Evolutionary conservation across 306 rosid species (phyloP), one percentile per base, ranked within the genome.

Genomic region (Cicer pinnatifidum): DNA sequence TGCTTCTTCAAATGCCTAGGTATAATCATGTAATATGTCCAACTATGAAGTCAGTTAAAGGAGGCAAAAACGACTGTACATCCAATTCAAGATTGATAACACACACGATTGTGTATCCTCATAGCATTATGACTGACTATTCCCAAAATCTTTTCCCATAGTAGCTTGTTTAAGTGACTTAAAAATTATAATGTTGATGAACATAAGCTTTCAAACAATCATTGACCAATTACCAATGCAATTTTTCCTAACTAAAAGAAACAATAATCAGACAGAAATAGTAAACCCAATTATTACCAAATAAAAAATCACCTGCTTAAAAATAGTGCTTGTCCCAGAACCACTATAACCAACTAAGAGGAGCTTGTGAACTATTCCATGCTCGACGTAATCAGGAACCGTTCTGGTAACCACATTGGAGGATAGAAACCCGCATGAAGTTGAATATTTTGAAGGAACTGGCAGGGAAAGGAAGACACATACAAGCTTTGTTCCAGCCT

Each of bases 251-350:
- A 47, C 48, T 68, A 64, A 82, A 82, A 69, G 56, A 64, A 75
- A 68, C 40, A 50, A 50, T 39, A 71, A 16, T 6, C 65, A 41
- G 47, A 66, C 48, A 62, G 20, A 71, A 71, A 3, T 71, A 40
- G 63, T 74, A 33, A 75, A 38, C 47, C 51, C 17, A 50, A 13
- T 11, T 37, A 44, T 23, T 9, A 10, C 8, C 19, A 45, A 59
- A 69, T 35, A 61, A 79, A 82, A 63, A 23, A 77, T 73, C 69
- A 91, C 99, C 99, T 95, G 99, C 86, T 95, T 95, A 77, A 95
- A 95, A 84, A 95, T 90, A 76, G 99, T 95, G 81, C 99, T 95
- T 39, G 99, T 92, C 59, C 99, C 99, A 28, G 99, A 91, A 58
- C 97, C 97, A 81, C 80, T 80, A 59, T 67, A 88, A 80, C 99